A percentile compares a stretch with the other conserved stretches of the same genome.
Conservation (phyloP, 495 filamentous ascomycete genomes). For the Hyaloscypha hepaticicola region DNA sequence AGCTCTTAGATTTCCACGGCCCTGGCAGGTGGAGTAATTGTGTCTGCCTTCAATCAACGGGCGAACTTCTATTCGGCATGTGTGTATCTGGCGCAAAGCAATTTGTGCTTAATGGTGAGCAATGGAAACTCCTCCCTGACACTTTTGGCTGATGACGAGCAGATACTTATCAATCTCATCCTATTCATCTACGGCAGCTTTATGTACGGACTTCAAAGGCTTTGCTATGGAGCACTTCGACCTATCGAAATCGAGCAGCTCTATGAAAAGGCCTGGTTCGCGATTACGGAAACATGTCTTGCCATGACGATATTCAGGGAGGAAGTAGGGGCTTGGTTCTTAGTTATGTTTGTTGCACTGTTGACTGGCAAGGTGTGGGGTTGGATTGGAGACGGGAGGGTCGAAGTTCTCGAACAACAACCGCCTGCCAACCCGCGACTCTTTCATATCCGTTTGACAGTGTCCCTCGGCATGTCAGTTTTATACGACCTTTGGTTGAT, state of each 20-base stretch:
- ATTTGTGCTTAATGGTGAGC: constrained; percentile 79
- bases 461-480: constrained; percentile 75
- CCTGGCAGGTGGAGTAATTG: constrained; percentile 76
- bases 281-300: constrained; percentile 91
- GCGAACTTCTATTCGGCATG: constrained; percentile 97
- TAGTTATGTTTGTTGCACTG: constrained; percentile 93
- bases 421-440: constrained; percentile 84
- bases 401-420: constrained; percentile 93
- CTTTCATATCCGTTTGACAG: constrained; percentile 81
- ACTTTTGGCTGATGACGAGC: constrained; percentile 14
- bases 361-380: constrained; percentile 94
- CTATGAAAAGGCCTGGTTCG: constrained; percentile 97
- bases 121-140: neutral
- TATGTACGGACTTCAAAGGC: constrained; percentile 82
- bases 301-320: constrained; percentile 99
- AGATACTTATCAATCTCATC: constrained; percentile 88
- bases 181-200: constrained; percentile 72
- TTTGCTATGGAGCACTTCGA: constrained; percentile 88
- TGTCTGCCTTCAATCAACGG: constrained; percentile 90
- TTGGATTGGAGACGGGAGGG: constrained; percentile 94
- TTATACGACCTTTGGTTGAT: constrained; percentile 75
- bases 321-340: constrained; percentile 87
- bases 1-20: constrained; percentile 54
- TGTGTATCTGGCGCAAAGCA: constrained; percentile 94
- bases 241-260: constrained; percentile 94